Evolutionary conservation across 2,329 filamentous ascomycete species (phyloP).

Genomic region (Monosporascus ibericus): DNA sequence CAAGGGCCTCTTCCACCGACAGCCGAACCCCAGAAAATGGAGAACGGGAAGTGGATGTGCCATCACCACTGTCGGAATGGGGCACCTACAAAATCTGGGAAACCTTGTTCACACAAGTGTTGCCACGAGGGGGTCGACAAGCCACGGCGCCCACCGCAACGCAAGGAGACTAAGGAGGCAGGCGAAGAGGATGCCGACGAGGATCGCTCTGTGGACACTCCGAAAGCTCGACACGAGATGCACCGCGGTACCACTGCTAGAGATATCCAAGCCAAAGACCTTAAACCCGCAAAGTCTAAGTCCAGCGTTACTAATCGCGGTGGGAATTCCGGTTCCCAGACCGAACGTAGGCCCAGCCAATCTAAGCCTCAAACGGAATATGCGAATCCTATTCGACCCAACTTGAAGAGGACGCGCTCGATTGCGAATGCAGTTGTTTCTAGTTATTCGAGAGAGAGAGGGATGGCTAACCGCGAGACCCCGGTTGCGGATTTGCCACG

Average conservation of each 20-base stretch:
- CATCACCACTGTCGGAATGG: slow-evolving; percentile 57
- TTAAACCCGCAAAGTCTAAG: neutral
- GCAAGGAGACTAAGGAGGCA: slow-evolving; percentile 20
- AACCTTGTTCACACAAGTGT: slow-evolving; percentile 62
- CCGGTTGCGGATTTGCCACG: slow-evolving; percentile 2
- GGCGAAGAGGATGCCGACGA: slow-evolving; percentile 9
- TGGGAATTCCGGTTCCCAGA: neutral
- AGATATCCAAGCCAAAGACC: neutral
- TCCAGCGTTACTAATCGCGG: neutral
- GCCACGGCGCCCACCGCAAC: slow-evolving; percentile 39
- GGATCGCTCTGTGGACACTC: neutral
- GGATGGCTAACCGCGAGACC: neutral
- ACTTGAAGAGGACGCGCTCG: slow-evolving; percentile 7
- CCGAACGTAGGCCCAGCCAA: neutral
- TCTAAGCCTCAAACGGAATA: neutral
- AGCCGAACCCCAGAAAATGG: slow-evolving; percentile 43
- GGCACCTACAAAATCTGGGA: slow-evolving; percentile 29
- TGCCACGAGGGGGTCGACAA: slow-evolving; percentile 67
- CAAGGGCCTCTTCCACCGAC: slow-evolving; percentile 12
- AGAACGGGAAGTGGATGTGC: slow-evolving; percentile 69
- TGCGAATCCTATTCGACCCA: neutral
- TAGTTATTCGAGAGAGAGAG: slow-evolving; percentile 2
- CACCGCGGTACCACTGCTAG: neutral
- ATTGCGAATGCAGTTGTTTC: neutral
- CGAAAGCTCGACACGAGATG: neutral